Evolutionary conservation across 805 yeast genomes (phyloP), one percentile per base, ranked within the genome.

Genomic region (Metschnikowia cubensis): DNA sequence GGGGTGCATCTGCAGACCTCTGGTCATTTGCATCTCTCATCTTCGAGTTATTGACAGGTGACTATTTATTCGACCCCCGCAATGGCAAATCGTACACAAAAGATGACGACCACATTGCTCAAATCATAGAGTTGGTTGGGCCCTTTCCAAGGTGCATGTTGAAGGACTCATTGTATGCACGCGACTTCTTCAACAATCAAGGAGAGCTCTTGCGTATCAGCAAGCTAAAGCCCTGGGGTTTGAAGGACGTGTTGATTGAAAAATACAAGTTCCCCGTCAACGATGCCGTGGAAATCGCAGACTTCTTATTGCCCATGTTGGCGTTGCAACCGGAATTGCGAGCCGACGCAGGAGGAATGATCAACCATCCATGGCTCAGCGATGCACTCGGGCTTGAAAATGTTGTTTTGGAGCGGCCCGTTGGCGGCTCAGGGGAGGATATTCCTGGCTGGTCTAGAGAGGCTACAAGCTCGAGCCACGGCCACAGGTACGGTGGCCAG

Each of bases 331-430:
- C 99, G 1, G 84, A 80, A 51, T 66, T 70, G 48, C 76, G 99
- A 56, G 92, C 92, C 13, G 99, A 94, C 70, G 98, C 98, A 1
- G 99, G 98, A 17, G 97, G 97, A 3, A 79, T 90, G 83, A 82
- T 88, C 2, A 86, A 89, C 61, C 96, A 90, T 65, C 83, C 85
- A 11, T 90, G 97, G 97, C 64, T 81, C 43, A 75, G 78, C 55
- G 96, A 88, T 62, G 89, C 92, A 0, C 66, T 80, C 33, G 95
- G 95, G 0, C 75, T 86, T 64, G 94, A 87, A 50, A 76, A 83
- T 58, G 80, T 87, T 13, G 71, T 68, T 3, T 70, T 87, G 4
- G 97, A 88, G 61, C 75, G 97, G 57, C 84, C 84, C 31, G 77
- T 84, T 6, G 89, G 89, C 31, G 85, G 87, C 0, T 69, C 82